Base-by-base conservation (phyloP, 768 basidiomycete species). In the Mycena metata region DNA sequence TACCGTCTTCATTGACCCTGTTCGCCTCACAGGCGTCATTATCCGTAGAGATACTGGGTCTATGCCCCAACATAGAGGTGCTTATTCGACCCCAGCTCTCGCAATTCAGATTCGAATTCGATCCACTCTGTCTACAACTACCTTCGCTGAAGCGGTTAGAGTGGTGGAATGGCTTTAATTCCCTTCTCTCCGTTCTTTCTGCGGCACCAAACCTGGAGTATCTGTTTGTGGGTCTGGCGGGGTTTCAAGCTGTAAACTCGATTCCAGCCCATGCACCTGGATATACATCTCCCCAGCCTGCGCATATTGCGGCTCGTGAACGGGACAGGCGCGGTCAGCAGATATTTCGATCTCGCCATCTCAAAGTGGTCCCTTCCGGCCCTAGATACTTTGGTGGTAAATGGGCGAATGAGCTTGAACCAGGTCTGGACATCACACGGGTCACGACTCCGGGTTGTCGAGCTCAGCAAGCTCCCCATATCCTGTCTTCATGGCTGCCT, bases 81-180 rank as follows among this genome's bases (percentile, higher is more conserved):
- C 86, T 91, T 21, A 81, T 88, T 57, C 82, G 91, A 23, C 86
- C 87, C 23, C 83, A 72, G 76, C 12, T 64, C 71, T 9, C 66
- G 42, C 16, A 13, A 46, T 21, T 19, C 41, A 8, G 24, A 19
- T 23, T 75, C 84, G 17, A 90, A 30, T 88, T 85, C 73, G 86
- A 87, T 61, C 82, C 84, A 11, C 81, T 81, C 16, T 80, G 77
- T 61, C 76, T 88, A 4, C 74, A 83, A 3, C 69, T 91, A 15
- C 79, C 82, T 21, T 85, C 85, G 23, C 80, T 92, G 45, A 85
- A 84, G 47, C 86, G 90, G 30, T 82, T 92, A 33, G 90, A 91
- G 55, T 92, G 90, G 90, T 91, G 89, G 88, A 83, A 90, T 2
- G 90, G 90, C 7, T 88, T 91, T 66, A 91, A 92, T 76, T 88